Evolutionary conservation across 2,329 filamentous ascomycete species (phyloP), one percentile per base, ranked within the genome.

Genomic region (Botrytis fabae): DNA sequence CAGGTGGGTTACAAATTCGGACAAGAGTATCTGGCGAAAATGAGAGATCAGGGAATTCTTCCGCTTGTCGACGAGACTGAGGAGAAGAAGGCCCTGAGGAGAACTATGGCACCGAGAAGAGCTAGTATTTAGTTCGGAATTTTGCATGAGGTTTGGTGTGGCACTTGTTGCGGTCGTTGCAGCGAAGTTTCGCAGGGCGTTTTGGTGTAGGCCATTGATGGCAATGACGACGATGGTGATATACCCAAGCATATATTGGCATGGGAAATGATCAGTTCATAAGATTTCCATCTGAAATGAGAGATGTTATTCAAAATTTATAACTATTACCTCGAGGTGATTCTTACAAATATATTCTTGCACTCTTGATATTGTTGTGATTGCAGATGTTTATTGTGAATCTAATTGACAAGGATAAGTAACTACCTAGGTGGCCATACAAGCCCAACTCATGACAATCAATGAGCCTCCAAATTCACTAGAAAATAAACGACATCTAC

Each of bases 1-100:
- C 87, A 92, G 77, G 87, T 98, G 18, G 97, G 96, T 1, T 97
- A 97, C 82, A 87, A 88, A 71, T 99, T 91, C 80, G 96, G 94
- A 7, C 91, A 92, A 81, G 89, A 93, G 71, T 98, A 92, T 81
- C 82, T 99, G 76, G 89, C 89, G 70, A 87, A 90, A 77, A 84
- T 98, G 81, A 91, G 90, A 80, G 92, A 93, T 57, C 87, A 97
- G 78, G 95, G 95, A 0, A 87, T 92, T 57, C 83, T 99, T 77
- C 89, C 89, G 38, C 78, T 92, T 63, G 86, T 88, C 68, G 90
- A 92, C 79, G 91, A 93, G 84, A 91, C 89, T 32, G 92, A 92
- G 79, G 91, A 92, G 76, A 94, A 93, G 85, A 92, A 91, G 82
- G 91, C 90, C 42, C 82, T 95, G 79, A 86, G 92, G 78, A 87